These are phyloP conservation scores for Trichoderma simmonsii DNA, from an alignment of 2,329 filamentous ascomycete genomes.

Conservation along the genomic window DNA sequence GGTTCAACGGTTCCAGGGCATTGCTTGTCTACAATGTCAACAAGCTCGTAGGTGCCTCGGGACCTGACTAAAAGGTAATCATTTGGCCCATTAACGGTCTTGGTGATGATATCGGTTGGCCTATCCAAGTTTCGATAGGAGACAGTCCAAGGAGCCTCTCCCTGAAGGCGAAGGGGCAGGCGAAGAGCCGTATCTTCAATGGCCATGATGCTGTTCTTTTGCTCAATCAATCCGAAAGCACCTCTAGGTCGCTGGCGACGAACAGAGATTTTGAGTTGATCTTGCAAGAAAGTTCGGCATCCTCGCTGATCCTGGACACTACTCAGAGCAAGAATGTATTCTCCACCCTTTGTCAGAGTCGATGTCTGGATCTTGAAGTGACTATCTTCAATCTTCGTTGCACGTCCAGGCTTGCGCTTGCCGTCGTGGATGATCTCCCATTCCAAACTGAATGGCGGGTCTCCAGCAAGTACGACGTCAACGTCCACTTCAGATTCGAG, in stretches of 20 bases:
- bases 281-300: conserved; percentile 82
- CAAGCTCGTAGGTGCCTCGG: conserved; percentile 75
- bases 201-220: conserved; percentile 69
- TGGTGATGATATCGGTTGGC: conserved; percentile 42
- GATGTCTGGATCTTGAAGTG: conserved; percentile 72
- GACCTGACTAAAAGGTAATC: conserved; percentile 63
- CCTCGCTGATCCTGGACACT: conserved; percentile 82
- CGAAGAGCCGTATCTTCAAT: conserved; percentile 72
- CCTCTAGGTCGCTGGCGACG: conserved; percentile 84
- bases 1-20: conserved; percentile 81
- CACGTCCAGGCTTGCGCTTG: conserved; percentile 68
- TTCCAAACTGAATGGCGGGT: conserved; percentile 83
- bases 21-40: conserved; percentile 71
- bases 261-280: conserved; percentile 81
- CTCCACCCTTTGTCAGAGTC: conserved; percentile 73
- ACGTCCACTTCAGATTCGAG: conserved; percentile 77
- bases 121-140: conserved; percentile 68
- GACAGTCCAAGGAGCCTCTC: conserved; percentile 80
- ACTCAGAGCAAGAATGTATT: conserved; percentile 82
- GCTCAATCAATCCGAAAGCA: conserved; percentile 81
- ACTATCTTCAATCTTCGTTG: conserved; percentile 59
- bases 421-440: conserved; percentile 92
- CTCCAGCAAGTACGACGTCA: conserved; percentile 72
- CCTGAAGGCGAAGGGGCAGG: conserved; percentile 80
- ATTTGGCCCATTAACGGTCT: conserved; percentile 57